Base-by-base conservation (phyloP, 495 filamentous ascomycete genomes). In the Annulohypoxylon moriforme region DNA sequence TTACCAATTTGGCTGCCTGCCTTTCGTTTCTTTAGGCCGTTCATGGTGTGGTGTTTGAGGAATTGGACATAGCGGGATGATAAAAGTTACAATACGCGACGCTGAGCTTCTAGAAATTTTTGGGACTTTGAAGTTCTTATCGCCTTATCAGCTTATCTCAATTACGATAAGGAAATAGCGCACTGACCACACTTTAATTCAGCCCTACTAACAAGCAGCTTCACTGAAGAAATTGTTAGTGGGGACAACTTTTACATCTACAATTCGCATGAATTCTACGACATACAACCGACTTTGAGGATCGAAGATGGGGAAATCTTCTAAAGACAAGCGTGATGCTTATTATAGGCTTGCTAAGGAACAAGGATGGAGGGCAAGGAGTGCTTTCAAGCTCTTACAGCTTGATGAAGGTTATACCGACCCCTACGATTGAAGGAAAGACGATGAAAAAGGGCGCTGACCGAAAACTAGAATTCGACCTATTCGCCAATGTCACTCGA, bases 301-400 rank as follows among this genome's bases (percentile, higher is more conserved):
- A 24, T 27, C 56, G 4, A 67, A 42, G 22, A 99, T 99, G 96
- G 96, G 96, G 1, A 98, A 98, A 79, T 97, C 96, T 0, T 97
- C 94, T 36, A 99, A 99, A 81, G 96, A 99, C 76, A 99, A 99
- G 83, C 92, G 96, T 53, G 96, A 99, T 78, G 93, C 94, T 58
- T 99, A 99, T 81, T 99, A 99, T 77, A 89, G 96, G 29, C 90
- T 99, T 7, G 96, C 96, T 3, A 99, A 99, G 82, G 96, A 99
- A 76, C 94, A 98, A 86, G 95, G 96, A 64, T 99, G 94, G 94
- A 93, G 96, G 25, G 96, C 96, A 14, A 91, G 96, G 56, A 95
- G 92, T 64, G 96, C 96, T 33, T 99, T 96, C 89, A 99, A 99
- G 77, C 87, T 99, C 44, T 88, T 99, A 27, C 96, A 99, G 78